Evolutionary conservation across 257 asterid species (phyloP).

Genomic region (Solanum gandarillasii): DNA sequence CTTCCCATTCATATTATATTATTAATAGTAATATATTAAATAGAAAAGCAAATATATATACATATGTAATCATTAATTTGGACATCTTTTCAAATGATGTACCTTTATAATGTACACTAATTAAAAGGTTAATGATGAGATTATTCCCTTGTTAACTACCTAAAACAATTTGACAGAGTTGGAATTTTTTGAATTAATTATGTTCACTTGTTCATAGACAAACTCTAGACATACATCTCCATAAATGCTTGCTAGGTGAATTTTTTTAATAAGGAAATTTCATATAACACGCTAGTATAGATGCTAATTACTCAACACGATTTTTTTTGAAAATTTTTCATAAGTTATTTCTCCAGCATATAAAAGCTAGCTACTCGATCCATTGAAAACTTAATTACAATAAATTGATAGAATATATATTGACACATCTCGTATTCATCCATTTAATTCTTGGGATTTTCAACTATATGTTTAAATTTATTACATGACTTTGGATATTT

Average conservation of each 20-base stretch:
- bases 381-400: background rate
- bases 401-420: background rate
- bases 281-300: background rate
- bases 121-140: constrained; percentile 33
- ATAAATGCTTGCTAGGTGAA: background rate
- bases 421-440: background rate
- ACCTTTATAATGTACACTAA: constrained; percentile 1
- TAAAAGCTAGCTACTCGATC: background rate
- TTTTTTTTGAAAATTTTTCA: background rate
- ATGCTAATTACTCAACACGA: background rate
- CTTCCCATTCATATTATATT: constrained; percentile 1
- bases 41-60: background rate
- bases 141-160: constrained; percentile 25
- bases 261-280: background rate
- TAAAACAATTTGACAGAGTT: background rate
- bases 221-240: background rate
- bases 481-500: background rate
- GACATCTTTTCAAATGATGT: constrained; percentile 9
- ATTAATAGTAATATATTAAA: too few species aligned
- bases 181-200: background rate
- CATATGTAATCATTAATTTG: background rate
- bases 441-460: background rate
- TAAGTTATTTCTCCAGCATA: background rate
- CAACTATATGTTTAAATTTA: background rate
- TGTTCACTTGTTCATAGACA: background rate